Conservation (phyloP, 2,329 filamentous ascomycete genomes). For the Orbilia quercus region DNA sequence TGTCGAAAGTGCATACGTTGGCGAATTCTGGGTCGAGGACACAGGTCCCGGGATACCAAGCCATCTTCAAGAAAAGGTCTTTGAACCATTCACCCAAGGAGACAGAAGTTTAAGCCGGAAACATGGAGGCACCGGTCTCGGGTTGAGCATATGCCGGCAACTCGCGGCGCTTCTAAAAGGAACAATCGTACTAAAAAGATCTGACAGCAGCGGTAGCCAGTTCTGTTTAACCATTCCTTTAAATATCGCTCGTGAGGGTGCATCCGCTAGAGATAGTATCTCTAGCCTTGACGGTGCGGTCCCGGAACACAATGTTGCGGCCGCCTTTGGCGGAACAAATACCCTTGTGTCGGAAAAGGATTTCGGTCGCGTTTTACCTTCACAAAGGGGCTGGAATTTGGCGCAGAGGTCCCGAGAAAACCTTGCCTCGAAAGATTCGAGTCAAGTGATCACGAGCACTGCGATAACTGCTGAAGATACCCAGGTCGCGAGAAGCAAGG, state of each 20-base stretch:
- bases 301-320: constrained; percentile 38
- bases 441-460: neutral
- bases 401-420: constrained; percentile 34
- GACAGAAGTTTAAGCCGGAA: constrained; percentile 89
- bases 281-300: constrained; percentile 39
- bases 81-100: constrained; percentile 95
- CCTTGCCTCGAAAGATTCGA: constrained; percentile 3
- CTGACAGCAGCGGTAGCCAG: constrained; percentile 61
- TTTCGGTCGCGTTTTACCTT: constrained; percentile 30
- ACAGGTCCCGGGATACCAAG: constrained; percentile 86
- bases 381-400: constrained; percentile 34
- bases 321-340: constrained; percentile 38
- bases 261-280: constrained; percentile 43
- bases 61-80: constrained; percentile 81
- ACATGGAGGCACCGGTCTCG: constrained; percentile 87
- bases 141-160: constrained; percentile 89
- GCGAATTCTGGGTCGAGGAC: constrained; percentile 90
- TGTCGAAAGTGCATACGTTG: constrained; percentile 69
- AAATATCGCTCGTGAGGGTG: constrained; percentile 39
- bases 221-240: constrained; percentile 53
- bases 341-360: constrained; percentile 47
- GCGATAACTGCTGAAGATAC: constrained; percentile 14
- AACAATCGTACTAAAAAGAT: constrained; percentile 76
- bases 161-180: constrained; percentile 86
- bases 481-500: constrained; percentile 28